Conservation (phyloP, 2,329 filamentous ascomycete genomes). For the Triangularia verruculosa region DNA sequence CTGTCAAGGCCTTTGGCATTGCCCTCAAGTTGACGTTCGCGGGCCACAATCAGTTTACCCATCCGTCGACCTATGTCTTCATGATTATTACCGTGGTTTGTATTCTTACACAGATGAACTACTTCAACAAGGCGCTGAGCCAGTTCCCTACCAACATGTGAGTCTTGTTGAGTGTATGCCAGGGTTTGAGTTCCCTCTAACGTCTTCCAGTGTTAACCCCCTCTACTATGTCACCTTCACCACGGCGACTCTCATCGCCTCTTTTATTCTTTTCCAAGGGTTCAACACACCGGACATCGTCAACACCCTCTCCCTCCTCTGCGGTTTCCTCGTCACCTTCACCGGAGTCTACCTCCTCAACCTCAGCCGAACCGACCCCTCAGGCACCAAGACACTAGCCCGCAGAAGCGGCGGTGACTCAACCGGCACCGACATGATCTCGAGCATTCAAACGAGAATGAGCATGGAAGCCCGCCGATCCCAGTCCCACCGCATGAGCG, state of each 20-base stretch:
- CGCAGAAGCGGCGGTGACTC: constrained; percentile 66
- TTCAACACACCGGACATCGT: constrained; percentile 93
- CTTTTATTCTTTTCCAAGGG: constrained; percentile 91
- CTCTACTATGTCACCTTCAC: constrained; percentile 98
- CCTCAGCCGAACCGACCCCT: constrained; percentile 86
- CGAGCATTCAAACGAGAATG: constrained; percentile 81
- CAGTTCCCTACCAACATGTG: constrained; percentile 98
- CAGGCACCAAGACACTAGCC: constrained; percentile 66
- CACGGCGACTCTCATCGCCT: constrained; percentile 87
- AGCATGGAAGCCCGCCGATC: constrained; percentile 90
- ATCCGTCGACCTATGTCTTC: constrained; percentile 96
- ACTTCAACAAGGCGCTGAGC: constrained; percentile 97
- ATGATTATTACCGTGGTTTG: constrained; percentile 89
- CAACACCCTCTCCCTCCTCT: constrained; percentile 88
- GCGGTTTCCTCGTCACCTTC: constrained; percentile 92
- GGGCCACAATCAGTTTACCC: constrained; percentile 91
- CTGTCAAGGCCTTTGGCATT: constrained; percentile 97
- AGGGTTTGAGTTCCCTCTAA: not conserved
- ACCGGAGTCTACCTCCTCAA: constrained; percentile 94
- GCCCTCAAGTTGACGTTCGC: constrained; percentile 91
- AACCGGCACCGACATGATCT: constrained; percentile 87
- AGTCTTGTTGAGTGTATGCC: constrained; percentile 34
- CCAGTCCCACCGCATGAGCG: constrained; percentile 45
- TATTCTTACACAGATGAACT: constrained; percentile 99
- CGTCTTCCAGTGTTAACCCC: constrained; percentile 72